phyloP scores from a whole-genome alignment of 306 rosid genomes.

The cucumber (Cucumis sativus) region Cucumber_9930_V3 NC_026658.2:3924001-3924500 shows the following conservation, averaged over 20 bases:
- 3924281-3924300: not conserved
- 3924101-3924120: not conserved
- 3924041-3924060: conserved; percentile 1
- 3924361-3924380: not conserved
- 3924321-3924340: not conserved
- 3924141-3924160: not conserved
- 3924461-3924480: not conserved
- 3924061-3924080: not conserved
- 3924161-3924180: not conserved
- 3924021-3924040: not conserved
- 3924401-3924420: not conserved
- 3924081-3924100: not conserved
- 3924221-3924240: not conserved
- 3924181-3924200: not conserved
- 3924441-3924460: not conserved
- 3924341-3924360: conserved; percentile 4
- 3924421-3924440: not conserved
- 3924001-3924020: not conserved
- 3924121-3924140: not conserved
- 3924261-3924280: not conserved
- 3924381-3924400: not conserved
- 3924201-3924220: not conserved
- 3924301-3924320: conserved; percentile 3
- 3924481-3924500: conserved; percentile 1
- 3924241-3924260: conserved; percentile 1